Conservation (phyloP, 495 filamentous ascomycete species). For the Talaromyces adpressus region DNA sequence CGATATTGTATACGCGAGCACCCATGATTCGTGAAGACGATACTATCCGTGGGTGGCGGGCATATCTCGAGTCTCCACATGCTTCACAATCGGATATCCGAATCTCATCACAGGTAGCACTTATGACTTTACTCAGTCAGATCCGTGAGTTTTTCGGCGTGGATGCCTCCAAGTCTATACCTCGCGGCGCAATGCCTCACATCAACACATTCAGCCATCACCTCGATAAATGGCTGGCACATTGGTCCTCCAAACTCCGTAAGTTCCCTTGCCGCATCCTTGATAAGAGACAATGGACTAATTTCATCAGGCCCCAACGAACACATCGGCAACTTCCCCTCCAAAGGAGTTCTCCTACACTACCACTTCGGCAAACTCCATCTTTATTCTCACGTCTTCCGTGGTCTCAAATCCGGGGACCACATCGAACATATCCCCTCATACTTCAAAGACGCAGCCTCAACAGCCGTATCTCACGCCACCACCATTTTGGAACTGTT, state of each 20-base stretch:
- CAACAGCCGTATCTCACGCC: conserved; percentile 32
- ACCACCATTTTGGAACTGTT: conserved; percentile 34
- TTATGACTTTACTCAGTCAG: conserved; percentile 32
- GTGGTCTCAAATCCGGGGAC: conserved; percentile 22
- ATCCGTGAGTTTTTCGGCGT: conserved; percentile 31
- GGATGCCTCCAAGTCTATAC: conserved; percentile 24
- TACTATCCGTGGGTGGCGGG: conserved; percentile 27
- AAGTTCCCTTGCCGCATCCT: conserved; percentile 15
- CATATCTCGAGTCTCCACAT: conserved; percentile 21
- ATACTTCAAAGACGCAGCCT: conserved; percentile 27
- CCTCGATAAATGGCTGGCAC: conserved; percentile 33
- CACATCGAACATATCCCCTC: conserved; percentile 24
- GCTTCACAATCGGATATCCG: conserved; percentile 29
- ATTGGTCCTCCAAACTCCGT: conserved; percentile 24
- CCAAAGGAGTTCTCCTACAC: conserved; percentile 33
- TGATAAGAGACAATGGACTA: not conserved
- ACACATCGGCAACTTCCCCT: conserved; percentile 35
- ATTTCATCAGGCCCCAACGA: conserved; percentile 5
- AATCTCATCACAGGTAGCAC: conserved; percentile 28
- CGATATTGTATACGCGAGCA: conserved; percentile 36
- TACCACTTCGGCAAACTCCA: conserved; percentile 41
- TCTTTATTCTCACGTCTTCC: conserved; percentile 36
- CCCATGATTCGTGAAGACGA: conserved; percentile 33
- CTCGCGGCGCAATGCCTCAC: conserved; percentile 23
- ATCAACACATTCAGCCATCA: conserved; percentile 29